Percentiles rank a stretch among this genome's conserved stretches.
phyloP scores from a whole-genome alignment of 2,329 filamentous ascomycete species.

The Scedosporium aurantiacum region DNA sequence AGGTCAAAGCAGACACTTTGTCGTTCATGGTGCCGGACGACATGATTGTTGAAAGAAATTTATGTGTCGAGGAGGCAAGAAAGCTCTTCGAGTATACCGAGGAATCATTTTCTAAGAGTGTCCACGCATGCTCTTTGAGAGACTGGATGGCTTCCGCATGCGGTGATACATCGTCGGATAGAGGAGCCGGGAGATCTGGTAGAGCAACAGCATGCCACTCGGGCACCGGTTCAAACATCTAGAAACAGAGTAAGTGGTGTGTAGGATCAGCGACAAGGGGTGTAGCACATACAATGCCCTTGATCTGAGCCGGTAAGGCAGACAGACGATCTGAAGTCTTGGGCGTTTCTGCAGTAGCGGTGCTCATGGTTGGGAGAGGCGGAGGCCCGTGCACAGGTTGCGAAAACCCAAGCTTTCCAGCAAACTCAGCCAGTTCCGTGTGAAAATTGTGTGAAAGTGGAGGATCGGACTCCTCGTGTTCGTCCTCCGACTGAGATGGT shows the following conservation, averaged over 20 bases:
- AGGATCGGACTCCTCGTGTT: conserved; percentile 14
- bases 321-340: neutral
- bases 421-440: conserved; percentile 25
- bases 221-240: conserved; percentile 46
- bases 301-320: neutral
- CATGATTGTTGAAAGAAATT: conserved; percentile 97
- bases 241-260: conserved; percentile 8
- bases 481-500: conserved; percentile 28
- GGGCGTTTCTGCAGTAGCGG: neutral
- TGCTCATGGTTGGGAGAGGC: neutral
- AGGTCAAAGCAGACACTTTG: conserved; percentile 87
- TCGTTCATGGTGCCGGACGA: conserved; percentile 90
- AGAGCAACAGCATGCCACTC: conserved; percentile 43
- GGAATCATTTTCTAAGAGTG: conserved; percentile 68
- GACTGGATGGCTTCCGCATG: conserved; percentile 33
- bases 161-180: conserved; percentile 32
- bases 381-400: conserved; percentile 18
- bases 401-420: conserved; percentile 26
- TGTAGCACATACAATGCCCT: neutral
- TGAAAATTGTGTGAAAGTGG: conserved; percentile 30
- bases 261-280: neutral
- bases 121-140: conserved; percentile 59
- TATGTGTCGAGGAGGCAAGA: conserved; percentile 76
- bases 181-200: conserved; percentile 29
- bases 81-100: conserved; percentile 62